phyloP scores from a whole-genome alignment of 1,284 basidiomycete species.

The Apiotrichum veenhuisii region DNA sequence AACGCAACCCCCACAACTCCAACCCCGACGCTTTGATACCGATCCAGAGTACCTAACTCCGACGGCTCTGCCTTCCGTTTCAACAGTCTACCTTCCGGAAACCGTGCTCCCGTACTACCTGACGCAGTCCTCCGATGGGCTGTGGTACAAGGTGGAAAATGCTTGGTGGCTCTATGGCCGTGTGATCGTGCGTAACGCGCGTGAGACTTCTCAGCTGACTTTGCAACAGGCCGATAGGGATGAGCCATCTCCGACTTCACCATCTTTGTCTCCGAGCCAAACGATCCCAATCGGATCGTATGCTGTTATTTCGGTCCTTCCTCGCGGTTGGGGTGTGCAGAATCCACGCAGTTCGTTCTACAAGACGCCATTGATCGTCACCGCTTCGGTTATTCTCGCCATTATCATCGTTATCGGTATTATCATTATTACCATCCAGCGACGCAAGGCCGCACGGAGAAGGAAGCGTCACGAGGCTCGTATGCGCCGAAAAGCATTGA shows the following conservation, averaged over 20 bases:
- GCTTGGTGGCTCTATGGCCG: constrained; percentile 39
- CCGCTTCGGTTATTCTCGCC: constrained; percentile 43
- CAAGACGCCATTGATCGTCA: constrained; percentile 46
- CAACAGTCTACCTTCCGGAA: constrained; percentile 11
- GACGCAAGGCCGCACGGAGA: constrained; percentile 37
- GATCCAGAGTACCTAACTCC: not conserved
- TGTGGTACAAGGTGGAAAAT: constrained; percentile 28
- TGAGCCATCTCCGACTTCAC: not conserved
- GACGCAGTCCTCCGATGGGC: constrained; percentile 27
- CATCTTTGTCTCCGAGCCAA: not conserved
- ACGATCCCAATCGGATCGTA: no score
- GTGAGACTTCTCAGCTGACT: constrained; percentile 1
- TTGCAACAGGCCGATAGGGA: not conserved
- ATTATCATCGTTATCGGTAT: constrained; percentile 39
- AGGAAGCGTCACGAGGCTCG: constrained; percentile 39
- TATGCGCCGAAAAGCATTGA: constrained; percentile 36
- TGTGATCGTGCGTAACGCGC: constrained; percentile 9
- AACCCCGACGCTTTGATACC: not conserved
- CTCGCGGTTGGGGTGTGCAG: constrained; percentile 8
- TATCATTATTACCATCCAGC: constrained; percentile 35
- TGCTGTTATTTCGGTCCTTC: constrained; percentile 3
- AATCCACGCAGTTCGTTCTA: constrained; percentile 36
- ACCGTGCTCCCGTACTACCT: constrained; percentile 35
- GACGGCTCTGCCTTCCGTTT: not conserved
- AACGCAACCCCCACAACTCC: not conserved